These are phyloP conservation scores for Moesziomyces globuligerus DNA, from an alignment of 1,284 basidiomycete species.

Conservation along the genomic window DNA sequence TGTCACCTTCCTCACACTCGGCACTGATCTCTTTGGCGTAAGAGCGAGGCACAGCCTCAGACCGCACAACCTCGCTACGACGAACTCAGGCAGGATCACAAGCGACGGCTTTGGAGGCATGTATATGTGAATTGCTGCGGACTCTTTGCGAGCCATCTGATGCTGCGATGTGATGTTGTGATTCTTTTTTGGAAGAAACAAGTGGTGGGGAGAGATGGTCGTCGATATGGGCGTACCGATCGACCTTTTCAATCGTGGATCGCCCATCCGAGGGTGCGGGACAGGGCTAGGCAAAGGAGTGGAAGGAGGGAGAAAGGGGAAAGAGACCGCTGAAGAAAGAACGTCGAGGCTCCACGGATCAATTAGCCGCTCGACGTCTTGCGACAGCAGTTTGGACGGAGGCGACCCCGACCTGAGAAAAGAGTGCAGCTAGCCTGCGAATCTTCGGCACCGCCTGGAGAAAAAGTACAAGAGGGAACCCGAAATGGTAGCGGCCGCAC, in stretches of 20 bases:
- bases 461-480: slow-evolving; percentile 53
- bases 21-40: too few species aligned
- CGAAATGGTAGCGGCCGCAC: slow-evolving; percentile 37
- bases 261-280: slow-evolving; percentile 5
- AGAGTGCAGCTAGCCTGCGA: slow-evolving; percentile 14
- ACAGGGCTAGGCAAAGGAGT: slow-evolving; percentile 6
- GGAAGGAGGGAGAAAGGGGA: background rate
- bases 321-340: slow-evolving; percentile 3
- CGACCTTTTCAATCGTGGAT: slow-evolving; percentile 48
- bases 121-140: slow-evolving; percentile 49
- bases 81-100: background rate
- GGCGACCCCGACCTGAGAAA: slow-evolving; percentile 28
- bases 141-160: slow-evolving; percentile 53
- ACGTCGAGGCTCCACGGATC: slow-evolving; percentile 38
- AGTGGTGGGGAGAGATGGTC: slow-evolving; percentile 6
- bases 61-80: background rate
- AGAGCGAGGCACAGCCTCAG: background rate
- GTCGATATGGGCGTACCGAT: slow-evolving; percentile 13
- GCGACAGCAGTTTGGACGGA: slow-evolving; percentile 19
- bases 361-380: slow-evolving; percentile 19
- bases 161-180: slow-evolving; percentile 49
- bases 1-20: background rate
- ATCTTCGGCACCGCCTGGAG: slow-evolving; percentile 28
- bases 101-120: slow-evolving; percentile 20
- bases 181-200: slow-evolving; percentile 22